phyloP scores from a whole-genome alignment of 495 filamentous ascomycete species.

The Aspergillus hancockii region DNA sequence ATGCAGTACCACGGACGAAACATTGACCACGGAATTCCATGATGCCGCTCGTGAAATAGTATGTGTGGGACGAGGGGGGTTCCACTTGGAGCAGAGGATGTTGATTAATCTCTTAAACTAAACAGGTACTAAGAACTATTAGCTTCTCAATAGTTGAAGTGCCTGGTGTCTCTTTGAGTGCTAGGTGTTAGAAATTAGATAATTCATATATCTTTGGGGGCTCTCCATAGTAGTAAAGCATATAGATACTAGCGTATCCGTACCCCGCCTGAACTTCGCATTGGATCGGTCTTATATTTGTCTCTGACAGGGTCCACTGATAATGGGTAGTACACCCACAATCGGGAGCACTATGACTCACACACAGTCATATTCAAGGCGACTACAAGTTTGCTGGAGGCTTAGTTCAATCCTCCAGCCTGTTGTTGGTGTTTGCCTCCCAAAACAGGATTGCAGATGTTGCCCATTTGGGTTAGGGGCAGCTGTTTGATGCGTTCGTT shows the following conservation, averaged over 20 bases:
- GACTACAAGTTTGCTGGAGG: not conserved
- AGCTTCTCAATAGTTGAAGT: too few species aligned
- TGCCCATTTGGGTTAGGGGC: not conserved
- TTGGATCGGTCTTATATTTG: too few species aligned
- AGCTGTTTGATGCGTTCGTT: slow-evolving; percentile 4
- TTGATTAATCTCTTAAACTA: not conserved
- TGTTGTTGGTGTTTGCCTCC: not conserved
- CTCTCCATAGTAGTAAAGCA: too few species aligned
- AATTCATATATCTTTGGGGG: too few species aligned
- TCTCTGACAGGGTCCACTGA: too few species aligned
- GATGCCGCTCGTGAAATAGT: not conserved
- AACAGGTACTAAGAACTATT: not conserved
- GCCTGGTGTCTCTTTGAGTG: too few species aligned
- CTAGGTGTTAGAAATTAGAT: too few species aligned
- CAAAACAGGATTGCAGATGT: not conserved
- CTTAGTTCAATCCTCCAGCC: not conserved
- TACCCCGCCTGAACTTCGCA: too few species aligned
- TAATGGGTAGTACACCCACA: too few species aligned
- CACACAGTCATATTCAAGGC: not conserved
- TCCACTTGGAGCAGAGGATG: too few species aligned
- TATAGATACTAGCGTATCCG: too few species aligned
- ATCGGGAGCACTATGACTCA: too few species aligned
- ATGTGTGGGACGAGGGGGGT: not conserved
- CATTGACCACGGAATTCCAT: slow-evolving; percentile 3
- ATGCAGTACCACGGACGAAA: slow-evolving; percentile 6